These are phyloP conservation scores for Rutstroemia sp. DNA, from an alignment of 2,329 filamentous ascomycete genomes.

Conservation along the genomic window DNA sequence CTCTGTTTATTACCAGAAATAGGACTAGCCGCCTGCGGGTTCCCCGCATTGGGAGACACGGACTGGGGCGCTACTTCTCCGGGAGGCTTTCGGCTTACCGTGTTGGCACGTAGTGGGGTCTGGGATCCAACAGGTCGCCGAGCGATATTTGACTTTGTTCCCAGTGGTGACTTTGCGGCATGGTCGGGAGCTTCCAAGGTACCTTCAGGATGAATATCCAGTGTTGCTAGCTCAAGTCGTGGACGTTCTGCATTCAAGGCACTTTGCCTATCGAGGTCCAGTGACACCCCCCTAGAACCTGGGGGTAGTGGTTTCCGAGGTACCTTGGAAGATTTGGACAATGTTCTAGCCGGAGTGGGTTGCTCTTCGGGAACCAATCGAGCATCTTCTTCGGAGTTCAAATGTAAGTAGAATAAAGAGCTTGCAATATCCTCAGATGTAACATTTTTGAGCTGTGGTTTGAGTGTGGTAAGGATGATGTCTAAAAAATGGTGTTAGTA, in stretches of 20 bases:
- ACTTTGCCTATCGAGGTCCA: constrained; percentile 14
- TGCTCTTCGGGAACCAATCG: constrained; percentile 31
- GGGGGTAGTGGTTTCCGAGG: constrained; percentile 27
- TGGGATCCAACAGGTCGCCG: constrained; percentile 13
- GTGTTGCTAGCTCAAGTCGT: neutral
- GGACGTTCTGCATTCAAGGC: neutral
- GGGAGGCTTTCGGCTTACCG: constrained; percentile 14
- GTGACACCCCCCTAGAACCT: constrained; percentile 18
- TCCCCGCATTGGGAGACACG: neutral
- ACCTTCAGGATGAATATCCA: constrained; percentile 1
- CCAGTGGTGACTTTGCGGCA: constrained; percentile 1
- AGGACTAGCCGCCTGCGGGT: neutral
- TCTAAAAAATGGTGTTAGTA: constrained; percentile 10
- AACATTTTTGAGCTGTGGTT: constrained; percentile 82
- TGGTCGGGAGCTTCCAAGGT: neutral
- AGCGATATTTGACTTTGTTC: constrained; percentile 16
- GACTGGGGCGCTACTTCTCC: constrained; percentile 10
- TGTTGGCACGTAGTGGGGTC: constrained; percentile 6
- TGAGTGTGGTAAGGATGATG: constrained; percentile 66
- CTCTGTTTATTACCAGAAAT: neutral
- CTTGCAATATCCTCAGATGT: constrained; percentile 79
- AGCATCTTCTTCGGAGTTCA: constrained; percentile 55
- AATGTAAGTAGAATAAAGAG: constrained; percentile 86
- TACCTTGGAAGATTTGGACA: constrained; percentile 21
- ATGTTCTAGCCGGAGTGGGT: neutral